Evolutionary conservation across 2,329 filamentous ascomycete species (phyloP).

Genomic region (Westerdykella sp.): DNA sequence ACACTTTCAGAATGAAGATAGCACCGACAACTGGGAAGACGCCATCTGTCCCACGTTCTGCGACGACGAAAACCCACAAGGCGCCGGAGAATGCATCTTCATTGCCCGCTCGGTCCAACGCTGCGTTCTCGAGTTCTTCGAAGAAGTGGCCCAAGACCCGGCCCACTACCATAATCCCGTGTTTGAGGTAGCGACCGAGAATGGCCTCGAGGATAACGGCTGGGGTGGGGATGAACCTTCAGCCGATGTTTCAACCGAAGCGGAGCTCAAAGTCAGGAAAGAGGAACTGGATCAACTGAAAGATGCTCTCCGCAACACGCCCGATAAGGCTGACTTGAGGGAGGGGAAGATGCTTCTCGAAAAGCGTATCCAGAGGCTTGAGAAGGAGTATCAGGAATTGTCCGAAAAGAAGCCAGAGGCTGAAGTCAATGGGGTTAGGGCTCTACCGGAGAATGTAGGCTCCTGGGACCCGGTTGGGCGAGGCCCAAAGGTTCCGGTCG

Average conservation of each 20-base stretch:
- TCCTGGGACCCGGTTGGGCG: constrained; percentile 13
- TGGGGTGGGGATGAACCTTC: neutral
- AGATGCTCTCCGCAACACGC: constrained; percentile 14
- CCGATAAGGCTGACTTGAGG: constrained; percentile 10
- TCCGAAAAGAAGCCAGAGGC: constrained; percentile 6
- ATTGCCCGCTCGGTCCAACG: constrained; percentile 44
- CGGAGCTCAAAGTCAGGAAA: constrained; percentile 3
- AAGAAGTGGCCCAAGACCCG: constrained; percentile 48
- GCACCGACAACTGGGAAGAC: constrained; percentile 3
- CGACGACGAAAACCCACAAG: constrained; percentile 54
- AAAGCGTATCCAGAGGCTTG: constrained; percentile 14
- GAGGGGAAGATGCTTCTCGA: constrained; percentile 15
- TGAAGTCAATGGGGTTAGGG: neutral
- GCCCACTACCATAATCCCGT: constrained; percentile 30
- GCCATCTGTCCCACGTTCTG: constrained; percentile 51
- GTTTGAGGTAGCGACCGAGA: constrained; percentile 8
- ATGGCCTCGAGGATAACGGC: neutral
- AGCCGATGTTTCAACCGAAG: neutral
- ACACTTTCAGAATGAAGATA: neutral
- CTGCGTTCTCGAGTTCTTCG: constrained; percentile 56
- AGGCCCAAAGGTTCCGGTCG: constrained; percentile 22
- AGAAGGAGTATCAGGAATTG: constrained; percentile 12
- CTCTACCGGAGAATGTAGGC: neutral
- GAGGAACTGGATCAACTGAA: constrained; percentile 17
- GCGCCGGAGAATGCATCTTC: constrained; percentile 54